Conservation (phyloP, 106 monocot genomes). For the Dactylorhiza incarnata region DNA sequence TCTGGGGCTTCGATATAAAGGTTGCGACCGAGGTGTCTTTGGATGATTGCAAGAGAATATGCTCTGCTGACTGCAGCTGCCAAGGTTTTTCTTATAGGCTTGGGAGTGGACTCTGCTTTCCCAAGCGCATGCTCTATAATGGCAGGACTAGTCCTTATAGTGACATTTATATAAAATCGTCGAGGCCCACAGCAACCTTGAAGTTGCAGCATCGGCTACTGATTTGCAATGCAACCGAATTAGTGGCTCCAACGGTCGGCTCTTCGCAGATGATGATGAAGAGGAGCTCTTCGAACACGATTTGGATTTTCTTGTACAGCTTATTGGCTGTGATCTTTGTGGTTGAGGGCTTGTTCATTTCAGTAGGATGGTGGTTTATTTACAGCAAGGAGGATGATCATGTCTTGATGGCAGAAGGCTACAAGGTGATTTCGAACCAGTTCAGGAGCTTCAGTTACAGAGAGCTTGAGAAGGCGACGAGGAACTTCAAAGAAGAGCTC, state of each 20-base stretch:
- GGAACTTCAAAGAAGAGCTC: slow-evolving; percentile 37
- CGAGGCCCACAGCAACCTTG: background rate
- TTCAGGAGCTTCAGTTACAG: slow-evolving; percentile 46
- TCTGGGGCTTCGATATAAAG: slow-evolving; percentile 48
- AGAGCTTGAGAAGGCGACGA: slow-evolving; percentile 41
- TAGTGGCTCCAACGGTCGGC: background rate
- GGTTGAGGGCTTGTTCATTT: slow-evolving; percentile 36
- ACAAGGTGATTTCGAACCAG: slow-evolving; percentile 35
- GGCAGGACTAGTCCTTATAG: slow-evolving; percentile 20
- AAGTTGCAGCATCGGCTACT: background rate
- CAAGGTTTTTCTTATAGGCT: slow-evolving; percentile 31
- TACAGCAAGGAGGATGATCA: slow-evolving; percentile 7
- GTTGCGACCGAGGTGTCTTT: background rate
- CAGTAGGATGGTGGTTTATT: slow-evolving; percentile 49
- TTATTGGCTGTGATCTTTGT: slow-evolving; percentile 30
- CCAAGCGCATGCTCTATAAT: slow-evolving; percentile 36
- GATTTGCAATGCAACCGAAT: slow-evolving; percentile 14
- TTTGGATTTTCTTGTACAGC: slow-evolving; percentile 29
- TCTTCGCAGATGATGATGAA: background rate
- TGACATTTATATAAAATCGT: slow-evolving; percentile 38
- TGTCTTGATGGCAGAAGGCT: slow-evolving; percentile 33
- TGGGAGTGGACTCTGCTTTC: slow-evolving; percentile 28
- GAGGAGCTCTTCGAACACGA: background rate
- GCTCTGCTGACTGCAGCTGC: slow-evolving; percentile 31
- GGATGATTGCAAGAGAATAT: slow-evolving; percentile 27